Evolutionary conservation across 192 early-diverging fungal species (phyloP).

Genomic region (Rhizophagus clarus): DNA sequence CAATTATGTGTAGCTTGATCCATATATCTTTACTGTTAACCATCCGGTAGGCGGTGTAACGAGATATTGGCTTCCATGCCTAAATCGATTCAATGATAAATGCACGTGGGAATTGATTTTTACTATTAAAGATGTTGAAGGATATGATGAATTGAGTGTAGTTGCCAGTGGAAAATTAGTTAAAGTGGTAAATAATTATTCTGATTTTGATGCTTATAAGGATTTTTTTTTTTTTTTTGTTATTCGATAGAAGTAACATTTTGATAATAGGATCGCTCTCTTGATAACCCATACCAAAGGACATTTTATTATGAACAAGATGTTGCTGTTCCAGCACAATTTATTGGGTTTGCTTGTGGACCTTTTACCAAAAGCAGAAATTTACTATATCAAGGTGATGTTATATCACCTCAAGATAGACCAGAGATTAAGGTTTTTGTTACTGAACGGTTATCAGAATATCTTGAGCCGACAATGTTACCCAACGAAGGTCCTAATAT

Average conservation of each 20-base stretch:
- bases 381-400: conserved; percentile 12
- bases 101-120: conserved; percentile 83
- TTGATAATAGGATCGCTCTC: conserved; percentile 53
- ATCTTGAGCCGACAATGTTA: neutral
- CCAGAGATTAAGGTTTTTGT: neutral
- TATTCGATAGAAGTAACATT: neutral
- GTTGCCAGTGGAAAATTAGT: conserved; percentile 72
- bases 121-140: conserved; percentile 62
- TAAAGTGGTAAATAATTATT: conserved; percentile 45
- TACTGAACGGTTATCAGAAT: neutral
- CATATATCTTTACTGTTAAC: conserved; percentile 69
- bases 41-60: conserved; percentile 66
- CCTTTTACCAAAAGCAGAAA: conserved; percentile 45
- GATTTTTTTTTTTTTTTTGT: too few species aligned
- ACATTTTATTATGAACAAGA: conserved; percentile 71
- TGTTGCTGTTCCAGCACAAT: conserved; percentile 68
- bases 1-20: conserved; percentile 25
- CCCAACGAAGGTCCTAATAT: neutral
- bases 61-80: conserved; percentile 78
- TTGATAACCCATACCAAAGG: conserved; percentile 55
- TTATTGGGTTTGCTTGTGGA: conserved; percentile 73
- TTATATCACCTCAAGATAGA: neutral
- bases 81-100: conserved; percentile 65
- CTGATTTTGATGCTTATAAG: neutral
- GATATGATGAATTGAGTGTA: conserved; percentile 54